These are phyloP conservation scores for Beauveria varroae DNA, from an alignment of 2,329 filamentous ascomycete genomes.

Conservation along the genomic window DNA sequence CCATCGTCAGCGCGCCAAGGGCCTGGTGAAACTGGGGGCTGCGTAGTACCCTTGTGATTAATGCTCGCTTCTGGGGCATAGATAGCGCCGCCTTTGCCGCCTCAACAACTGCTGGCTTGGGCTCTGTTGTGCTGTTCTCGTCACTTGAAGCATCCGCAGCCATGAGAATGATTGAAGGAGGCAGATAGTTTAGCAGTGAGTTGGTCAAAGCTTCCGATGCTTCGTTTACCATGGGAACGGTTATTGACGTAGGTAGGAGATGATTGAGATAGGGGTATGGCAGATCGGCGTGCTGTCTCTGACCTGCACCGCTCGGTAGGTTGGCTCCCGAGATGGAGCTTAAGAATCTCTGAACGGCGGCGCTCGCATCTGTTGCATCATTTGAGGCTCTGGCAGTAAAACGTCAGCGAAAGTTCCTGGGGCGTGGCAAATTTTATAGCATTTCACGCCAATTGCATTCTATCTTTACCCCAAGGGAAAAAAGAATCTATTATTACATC, in stretches of 20 bases:
- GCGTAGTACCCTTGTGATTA: constrained; percentile 74
- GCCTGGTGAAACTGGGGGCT: constrained; percentile 91
- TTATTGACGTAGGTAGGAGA: constrained; percentile 70
- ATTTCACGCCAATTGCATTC: constrained; percentile 9
- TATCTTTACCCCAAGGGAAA: constrained; percentile 4
- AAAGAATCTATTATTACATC: constrained; percentile 11
- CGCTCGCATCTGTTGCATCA: constrained; percentile 60
- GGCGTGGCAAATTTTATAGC: not conserved
- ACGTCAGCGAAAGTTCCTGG: constrained; percentile 32
- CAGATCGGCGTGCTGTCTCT: constrained; percentile 38
- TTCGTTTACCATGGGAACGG: constrained; percentile 65
- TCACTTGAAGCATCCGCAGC: constrained; percentile 56
- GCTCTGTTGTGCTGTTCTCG: constrained; percentile 53
- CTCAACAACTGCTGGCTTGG: constrained; percentile 59
- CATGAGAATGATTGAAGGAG: constrained; percentile 69
- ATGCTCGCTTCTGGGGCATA: constrained; percentile 66
- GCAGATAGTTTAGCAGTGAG: constrained; percentile 68
- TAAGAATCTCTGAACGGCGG: constrained; percentile 81
- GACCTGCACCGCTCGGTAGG: constrained; percentile 29
- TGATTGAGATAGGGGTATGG: constrained; percentile 80
- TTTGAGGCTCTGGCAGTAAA: constrained; percentile 46
- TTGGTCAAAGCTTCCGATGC: constrained; percentile 62
- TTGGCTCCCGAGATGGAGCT: constrained; percentile 63
- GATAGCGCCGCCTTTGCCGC: constrained; percentile 69
- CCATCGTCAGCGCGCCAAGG: constrained; percentile 75